These are phyloP conservation scores for Schoenoplectus tabernaemontani DNA, from an alignment of 202 grass and related monocot species.

Conservation along the genomic window DNA sequence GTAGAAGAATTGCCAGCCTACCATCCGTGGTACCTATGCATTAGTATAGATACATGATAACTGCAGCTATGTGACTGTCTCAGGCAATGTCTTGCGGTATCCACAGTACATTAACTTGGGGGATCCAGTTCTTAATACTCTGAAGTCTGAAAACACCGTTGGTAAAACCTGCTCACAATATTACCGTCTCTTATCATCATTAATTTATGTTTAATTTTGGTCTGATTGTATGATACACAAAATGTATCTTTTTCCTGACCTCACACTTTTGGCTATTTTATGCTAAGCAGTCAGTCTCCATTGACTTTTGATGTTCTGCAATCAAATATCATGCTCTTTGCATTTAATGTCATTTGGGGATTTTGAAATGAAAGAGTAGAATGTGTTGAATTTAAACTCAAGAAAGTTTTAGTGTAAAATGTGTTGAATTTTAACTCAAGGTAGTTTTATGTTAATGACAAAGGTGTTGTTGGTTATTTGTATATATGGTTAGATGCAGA, in stretches of 20 bases:
- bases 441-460: neutral
- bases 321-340: neutral
- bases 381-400: neutral
- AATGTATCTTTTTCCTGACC: neutral
- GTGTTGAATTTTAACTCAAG: neutral
- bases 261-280: neutral
- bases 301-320: neutral
- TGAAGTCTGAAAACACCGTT: neutral
- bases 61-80: neutral
- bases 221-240: neutral
- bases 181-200: neutral
- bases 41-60: neutral
- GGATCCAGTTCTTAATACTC: neutral
- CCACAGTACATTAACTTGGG: neutral
- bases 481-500: neutral
- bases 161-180: neutral
- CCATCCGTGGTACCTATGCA: neutral
- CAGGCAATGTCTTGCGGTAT: neutral
- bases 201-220: neutral
- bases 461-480: neutral
- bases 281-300: neutral
- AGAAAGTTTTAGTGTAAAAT: neutral
- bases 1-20: neutral
- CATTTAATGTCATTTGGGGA: neutral
- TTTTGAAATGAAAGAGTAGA: neutral